A percentile compares a stretch with the other conserved stretches of the same genome.
Evolutionary conservation across 2,329 filamentous ascomycete genomes (phyloP).

Genomic region (Rhynchosporium secalis): DNA sequence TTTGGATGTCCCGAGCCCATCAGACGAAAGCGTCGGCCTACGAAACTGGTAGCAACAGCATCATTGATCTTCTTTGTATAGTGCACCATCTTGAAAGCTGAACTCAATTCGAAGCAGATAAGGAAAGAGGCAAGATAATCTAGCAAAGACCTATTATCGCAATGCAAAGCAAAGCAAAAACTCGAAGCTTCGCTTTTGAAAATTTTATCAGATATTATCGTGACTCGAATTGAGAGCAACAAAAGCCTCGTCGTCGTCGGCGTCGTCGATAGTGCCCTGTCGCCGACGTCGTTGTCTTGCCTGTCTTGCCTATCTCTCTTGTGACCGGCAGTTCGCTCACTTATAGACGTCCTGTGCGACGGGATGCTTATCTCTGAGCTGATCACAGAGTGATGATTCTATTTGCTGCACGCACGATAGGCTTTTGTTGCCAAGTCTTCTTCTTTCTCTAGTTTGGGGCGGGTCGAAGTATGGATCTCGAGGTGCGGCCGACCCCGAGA

Average conservation of each 20-base stretch:
- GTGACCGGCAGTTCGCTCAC: slow-evolving; percentile 1
- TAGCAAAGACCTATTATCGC: too few species aligned
- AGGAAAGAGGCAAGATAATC: too few species aligned
- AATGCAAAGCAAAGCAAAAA: too few species aligned
- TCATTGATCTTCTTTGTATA: slow-evolving; percentile 20
- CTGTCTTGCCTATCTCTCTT: neutral
- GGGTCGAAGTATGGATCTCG: slow-evolving; percentile 1
- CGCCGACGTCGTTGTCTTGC: neutral
- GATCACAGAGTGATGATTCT: neutral
- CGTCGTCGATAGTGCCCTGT: neutral
- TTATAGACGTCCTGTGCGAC: slow-evolving; percentile 12
- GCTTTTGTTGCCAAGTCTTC: slow-evolving; percentile 10
- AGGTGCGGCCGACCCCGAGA: neutral
- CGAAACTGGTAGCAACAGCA: slow-evolving; percentile 59
- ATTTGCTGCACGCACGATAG: slow-evolving; percentile 9
- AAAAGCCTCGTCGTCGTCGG: neutral
- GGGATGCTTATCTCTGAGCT: slow-evolving; percentile 12
- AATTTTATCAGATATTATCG: neutral
- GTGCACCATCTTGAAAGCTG: slow-evolving; percentile 12
- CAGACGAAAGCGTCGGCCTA: slow-evolving; percentile 75
- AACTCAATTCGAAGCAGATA: neutral
- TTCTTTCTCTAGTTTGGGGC: neutral
- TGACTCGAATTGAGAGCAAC: neutral
- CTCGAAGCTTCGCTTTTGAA: too few species aligned
- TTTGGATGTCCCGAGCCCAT: slow-evolving; percentile 74